phyloP scores from a whole-genome alignment of 257 asterid genomes.

The Penstemon eatonii region DNA sequence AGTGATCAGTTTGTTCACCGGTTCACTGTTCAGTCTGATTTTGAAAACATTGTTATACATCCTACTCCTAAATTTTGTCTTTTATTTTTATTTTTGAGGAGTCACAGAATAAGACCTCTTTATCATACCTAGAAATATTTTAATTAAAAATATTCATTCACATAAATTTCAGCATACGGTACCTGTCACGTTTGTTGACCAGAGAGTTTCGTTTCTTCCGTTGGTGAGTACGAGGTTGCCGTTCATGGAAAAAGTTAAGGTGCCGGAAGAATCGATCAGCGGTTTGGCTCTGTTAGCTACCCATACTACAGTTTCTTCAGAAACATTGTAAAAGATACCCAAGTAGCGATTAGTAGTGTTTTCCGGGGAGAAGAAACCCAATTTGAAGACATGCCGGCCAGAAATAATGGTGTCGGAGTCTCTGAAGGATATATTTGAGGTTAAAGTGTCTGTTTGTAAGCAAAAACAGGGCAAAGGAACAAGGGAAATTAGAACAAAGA shows the following conservation, averaged over 20 bases:
- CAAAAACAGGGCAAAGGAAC: slow-evolving; percentile 13
- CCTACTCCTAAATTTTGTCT: no score
- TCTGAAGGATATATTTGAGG: slow-evolving; percentile 12
- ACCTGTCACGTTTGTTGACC: slow-evolving; percentile 33
- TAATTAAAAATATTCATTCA: no score
- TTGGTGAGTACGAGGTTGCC: slow-evolving; percentile 38
- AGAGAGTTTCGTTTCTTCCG: slow-evolving; percentile 25
- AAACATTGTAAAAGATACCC: slow-evolving; percentile 37
- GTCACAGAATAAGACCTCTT: no score
- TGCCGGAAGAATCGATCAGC: slow-evolving; percentile 16
- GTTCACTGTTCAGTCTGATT: no score
- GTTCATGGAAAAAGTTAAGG: slow-evolving; percentile 13
- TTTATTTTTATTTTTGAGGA: no score
- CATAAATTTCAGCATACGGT: no score
- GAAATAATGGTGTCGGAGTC: slow-evolving; percentile 29
- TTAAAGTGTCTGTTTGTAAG: slow-evolving; percentile 31
- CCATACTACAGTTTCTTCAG: slow-evolving; percentile 29
- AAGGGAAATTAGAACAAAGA: neutral
- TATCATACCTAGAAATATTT: no score
- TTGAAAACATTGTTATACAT: no score
- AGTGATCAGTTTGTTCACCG: no score
- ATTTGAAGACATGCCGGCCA: neutral
- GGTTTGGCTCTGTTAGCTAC: slow-evolving; percentile 8
- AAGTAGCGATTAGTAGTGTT: slow-evolving; percentile 34
- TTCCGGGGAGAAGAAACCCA: slow-evolving; percentile 32